phyloP scores from a whole-genome alignment of 1,284 basidiomycete genomes.

The Exsudoporus floridanus region DNA sequence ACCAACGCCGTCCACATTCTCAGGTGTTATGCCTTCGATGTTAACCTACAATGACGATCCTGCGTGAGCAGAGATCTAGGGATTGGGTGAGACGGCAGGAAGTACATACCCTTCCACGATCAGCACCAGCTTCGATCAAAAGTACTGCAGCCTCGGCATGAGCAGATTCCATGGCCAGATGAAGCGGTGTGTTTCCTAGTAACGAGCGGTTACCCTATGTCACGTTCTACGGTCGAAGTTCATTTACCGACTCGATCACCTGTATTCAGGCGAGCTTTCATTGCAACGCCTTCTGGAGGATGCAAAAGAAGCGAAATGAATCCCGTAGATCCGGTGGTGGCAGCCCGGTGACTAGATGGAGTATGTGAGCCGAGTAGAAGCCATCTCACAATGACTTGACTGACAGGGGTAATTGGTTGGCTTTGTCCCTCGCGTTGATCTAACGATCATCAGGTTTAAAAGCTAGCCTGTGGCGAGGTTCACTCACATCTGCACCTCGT shows the following conservation, averaged over 20 bases:
- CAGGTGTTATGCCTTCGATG: slow-evolving; percentile 77
- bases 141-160: slow-evolving; percentile 87
- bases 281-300: slow-evolving; percentile 64
- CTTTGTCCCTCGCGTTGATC: slow-evolving; percentile 91
- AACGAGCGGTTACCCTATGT: not conserved
- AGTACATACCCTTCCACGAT: slow-evolving; percentile 74
- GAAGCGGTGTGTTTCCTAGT: slow-evolving; percentile 91
- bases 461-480: slow-evolving; percentile 56
- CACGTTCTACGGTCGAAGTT: not conserved
- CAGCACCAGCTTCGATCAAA: slow-evolving; percentile 91
- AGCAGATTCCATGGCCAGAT: slow-evolving; percentile 92
- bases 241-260: slow-evolving; percentile 77
- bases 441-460: slow-evolving; percentile 36
- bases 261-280: slow-evolving; percentile 82
- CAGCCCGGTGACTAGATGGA: slow-evolving; percentile 76
- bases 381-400: slow-evolving; percentile 27
- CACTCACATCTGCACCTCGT: slow-evolving; percentile 84
- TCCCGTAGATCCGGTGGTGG: slow-evolving; percentile 88
- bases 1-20: slow-evolving; percentile 84
- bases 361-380: slow-evolving; percentile 5
- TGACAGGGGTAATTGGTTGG: slow-evolving; percentile 86
- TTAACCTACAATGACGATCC: slow-evolving; percentile 58
- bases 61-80: slow-evolving; percentile 12
- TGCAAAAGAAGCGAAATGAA: slow-evolving; percentile 81
- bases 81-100: not conserved